Evolutionary conservation across 495 filamentous ascomycete species (phyloP).

Genomic region (Penicillium lagena): DNA sequence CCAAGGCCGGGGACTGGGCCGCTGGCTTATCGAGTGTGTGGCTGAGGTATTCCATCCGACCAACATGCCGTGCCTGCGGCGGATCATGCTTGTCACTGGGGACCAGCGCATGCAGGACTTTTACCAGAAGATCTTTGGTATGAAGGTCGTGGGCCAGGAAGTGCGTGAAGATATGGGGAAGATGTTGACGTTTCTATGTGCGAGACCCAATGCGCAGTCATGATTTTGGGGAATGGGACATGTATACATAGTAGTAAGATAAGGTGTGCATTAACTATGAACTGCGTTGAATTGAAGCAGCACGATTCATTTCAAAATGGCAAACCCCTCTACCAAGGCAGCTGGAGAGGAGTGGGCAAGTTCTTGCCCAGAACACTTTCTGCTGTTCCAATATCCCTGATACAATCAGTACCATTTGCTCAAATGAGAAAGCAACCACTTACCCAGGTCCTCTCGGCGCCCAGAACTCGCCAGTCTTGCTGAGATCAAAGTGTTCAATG

Average conservation of each 20-base stretch:
- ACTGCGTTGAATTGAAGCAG: too few species aligned
- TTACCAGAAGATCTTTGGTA: constrained; percentile 43
- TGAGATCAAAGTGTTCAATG: constrained; percentile 54
- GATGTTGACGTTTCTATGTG: constrained; percentile 18
- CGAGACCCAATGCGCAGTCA: constrained; percentile 8
- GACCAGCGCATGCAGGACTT: constrained; percentile 26
- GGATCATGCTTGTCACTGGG: constrained; percentile 43
- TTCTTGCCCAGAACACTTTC: constrained; percentile 55
- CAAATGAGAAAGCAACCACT: constrained; percentile 13
- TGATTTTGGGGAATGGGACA: not conserved
- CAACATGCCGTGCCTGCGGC: constrained; percentile 49
- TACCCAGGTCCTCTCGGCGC: constrained; percentile 60
- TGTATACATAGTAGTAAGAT: too few species aligned
- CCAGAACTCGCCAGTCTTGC: constrained; percentile 65
- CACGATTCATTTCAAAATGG: not conserved
- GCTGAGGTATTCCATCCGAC: constrained; percentile 40
- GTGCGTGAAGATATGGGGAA: constrained; percentile 13
- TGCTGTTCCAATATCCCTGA: constrained; percentile 63
- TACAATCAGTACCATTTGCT: not conserved
- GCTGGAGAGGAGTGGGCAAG: constrained; percentile 56
- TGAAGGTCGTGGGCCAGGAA: constrained; percentile 29
- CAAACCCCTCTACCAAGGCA: constrained; percentile 53
- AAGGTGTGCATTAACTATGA: too few species aligned
- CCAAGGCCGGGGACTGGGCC: constrained; percentile 53
- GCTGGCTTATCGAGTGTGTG: constrained; percentile 55